Conservation (phyloP, 306 rosid genomes). For the Sindora glabra region DNA sequence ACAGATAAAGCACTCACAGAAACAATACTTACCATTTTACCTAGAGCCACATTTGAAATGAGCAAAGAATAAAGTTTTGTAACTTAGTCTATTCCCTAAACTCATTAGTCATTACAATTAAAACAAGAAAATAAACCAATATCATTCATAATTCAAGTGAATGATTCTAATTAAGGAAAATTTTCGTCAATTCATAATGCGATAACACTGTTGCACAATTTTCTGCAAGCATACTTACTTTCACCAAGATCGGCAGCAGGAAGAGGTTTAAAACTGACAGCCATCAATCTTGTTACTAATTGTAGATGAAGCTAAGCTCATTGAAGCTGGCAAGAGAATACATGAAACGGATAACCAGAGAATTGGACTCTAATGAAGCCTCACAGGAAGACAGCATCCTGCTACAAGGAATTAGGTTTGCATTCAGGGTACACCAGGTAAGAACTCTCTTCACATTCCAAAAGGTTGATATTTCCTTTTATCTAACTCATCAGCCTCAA, state of each 20-base stretch:
- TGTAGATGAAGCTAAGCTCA: slow-evolving; percentile 77
- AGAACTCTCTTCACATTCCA: not conserved
- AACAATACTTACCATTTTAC: too few relatives aligned
- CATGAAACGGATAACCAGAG: slow-evolving; percentile 56
- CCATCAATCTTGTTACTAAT: not conserved
- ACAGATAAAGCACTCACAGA: too few relatives aligned
- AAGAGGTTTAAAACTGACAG: not conserved
- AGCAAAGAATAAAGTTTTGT: too few relatives aligned
- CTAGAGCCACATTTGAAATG: too few relatives aligned
- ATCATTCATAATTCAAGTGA: too few relatives aligned
- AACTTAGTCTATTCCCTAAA: too few relatives aligned
- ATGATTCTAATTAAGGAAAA: too few relatives aligned
- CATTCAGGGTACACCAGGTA: slow-evolving; percentile 93
- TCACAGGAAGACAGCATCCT: slow-evolving; percentile 44
- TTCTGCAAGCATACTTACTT: not conserved
- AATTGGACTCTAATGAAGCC: slow-evolving; percentile 33
- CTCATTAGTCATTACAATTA: too few relatives aligned
- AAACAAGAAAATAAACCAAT: too few relatives aligned
- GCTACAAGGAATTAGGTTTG: slow-evolving; percentile 72
- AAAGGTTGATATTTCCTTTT: not conserved
- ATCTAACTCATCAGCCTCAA: slow-evolving; percentile 12
- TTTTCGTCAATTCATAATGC: too few relatives aligned
- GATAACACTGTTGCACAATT: not conserved
- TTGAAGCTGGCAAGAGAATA: slow-evolving; percentile 56
- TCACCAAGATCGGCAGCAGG: not conserved